These are phyloP conservation scores for Candida ulmi DNA, from an alignment of 805 yeast genomes.

Conservation along the genomic window DNA sequence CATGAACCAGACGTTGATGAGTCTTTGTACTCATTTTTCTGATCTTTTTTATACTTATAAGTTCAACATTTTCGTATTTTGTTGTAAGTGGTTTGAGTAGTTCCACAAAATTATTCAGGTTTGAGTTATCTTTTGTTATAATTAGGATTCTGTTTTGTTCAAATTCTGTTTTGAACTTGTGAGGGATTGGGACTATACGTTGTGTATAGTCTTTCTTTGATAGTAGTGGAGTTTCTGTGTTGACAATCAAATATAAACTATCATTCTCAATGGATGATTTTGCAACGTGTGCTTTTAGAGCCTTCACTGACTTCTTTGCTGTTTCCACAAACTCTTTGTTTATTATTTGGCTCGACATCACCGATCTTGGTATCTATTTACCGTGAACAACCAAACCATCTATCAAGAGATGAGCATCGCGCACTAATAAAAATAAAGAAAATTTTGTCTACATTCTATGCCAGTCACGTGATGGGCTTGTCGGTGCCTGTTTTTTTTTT, in stretches of 20 bases:
- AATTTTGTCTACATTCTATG: no score
- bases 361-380: not conserved
- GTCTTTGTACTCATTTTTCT: constrained; percentile 48
- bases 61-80: constrained; percentile 11
- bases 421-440: no score
- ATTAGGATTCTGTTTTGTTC: not conserved
- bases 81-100: constrained; percentile 8
- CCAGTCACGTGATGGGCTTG: no score
- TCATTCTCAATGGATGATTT: not conserved
- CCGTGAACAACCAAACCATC: no score
- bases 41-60: constrained; percentile 41
- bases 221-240: constrained; percentile 40
- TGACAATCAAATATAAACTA: constrained; percentile 33
- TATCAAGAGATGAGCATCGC: no score
- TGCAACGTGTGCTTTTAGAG: constrained; percentile 1
- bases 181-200: constrained; percentile 34
- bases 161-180: not conserved
- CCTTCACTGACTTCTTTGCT: constrained; percentile 5
- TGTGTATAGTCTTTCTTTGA: constrained; percentile 45
- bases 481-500: no score
- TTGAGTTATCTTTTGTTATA: constrained; percentile 28
- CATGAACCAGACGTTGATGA: constrained; percentile 45
- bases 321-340: constrained; percentile 1
- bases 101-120: constrained; percentile 27
- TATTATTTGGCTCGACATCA: not conserved